Evolutionary conservation across 306 rosid species (phyloP).

Genomic region (Cajanus cajan): DNA sequence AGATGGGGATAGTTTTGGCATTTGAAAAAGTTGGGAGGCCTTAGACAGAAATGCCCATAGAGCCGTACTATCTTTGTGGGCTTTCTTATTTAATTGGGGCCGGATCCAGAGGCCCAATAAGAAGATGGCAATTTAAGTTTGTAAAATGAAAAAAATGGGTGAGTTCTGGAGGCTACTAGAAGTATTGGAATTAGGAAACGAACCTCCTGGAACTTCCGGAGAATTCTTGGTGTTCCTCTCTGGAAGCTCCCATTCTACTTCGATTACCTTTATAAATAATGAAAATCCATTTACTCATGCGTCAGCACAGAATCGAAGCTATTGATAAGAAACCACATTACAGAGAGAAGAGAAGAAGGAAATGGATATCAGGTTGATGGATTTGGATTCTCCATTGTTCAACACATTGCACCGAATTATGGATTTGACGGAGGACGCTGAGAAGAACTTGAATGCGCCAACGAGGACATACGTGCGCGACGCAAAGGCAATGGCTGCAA

Average conservation of each 20-base stretch:
- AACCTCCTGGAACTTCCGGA: slow-evolving; percentile 26
- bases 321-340: too few relatives aligned
- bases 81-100: too few relatives aligned
- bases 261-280: neutral
- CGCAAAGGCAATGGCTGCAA: slow-evolving; percentile 86
- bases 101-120: too few relatives aligned
- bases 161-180: neutral
- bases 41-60: too few relatives aligned
- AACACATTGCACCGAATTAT: slow-evolving; percentile 60
- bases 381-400: slow-evolving; percentile 64
- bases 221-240: neutral
- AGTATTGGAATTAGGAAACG: neutral
- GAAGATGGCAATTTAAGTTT: too few relatives aligned
- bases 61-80: too few relatives aligned
- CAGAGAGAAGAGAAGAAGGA: neutral
- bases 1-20: too few relatives aligned
- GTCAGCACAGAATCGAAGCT: neutral
- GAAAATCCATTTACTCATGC: neutral
- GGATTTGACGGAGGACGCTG: slow-evolving; percentile 49
- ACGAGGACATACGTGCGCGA: slow-evolving; percentile 67
- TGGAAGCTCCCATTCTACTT: slow-evolving; percentile 40
- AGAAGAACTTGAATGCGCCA: slow-evolving; percentile 60
- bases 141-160: too few relatives aligned
- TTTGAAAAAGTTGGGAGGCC: too few relatives aligned
- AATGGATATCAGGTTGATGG: slow-evolving; percentile 77